Evolutionary conservation across 2,329 filamentous ascomycete genomes (phyloP), one percentile per base, ranked within the genome.

Genomic region (Scorias spongiosa): DNA sequence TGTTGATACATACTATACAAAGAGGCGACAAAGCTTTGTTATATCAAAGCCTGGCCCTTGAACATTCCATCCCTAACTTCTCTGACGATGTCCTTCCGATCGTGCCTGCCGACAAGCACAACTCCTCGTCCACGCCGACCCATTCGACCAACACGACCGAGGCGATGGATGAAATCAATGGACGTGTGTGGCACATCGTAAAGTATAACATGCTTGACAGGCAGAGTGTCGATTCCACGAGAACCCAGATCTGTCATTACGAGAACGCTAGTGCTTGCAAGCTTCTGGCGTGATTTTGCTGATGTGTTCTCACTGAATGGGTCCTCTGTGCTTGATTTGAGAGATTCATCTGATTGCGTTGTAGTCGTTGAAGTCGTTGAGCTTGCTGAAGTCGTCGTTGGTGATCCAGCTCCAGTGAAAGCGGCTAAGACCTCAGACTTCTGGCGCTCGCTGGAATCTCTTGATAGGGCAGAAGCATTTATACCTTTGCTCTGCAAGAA

Each of bases 151-250:
- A 91, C 86, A 45, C 91, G 76, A 12, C 91, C 91, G 4, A 96
- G 76, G 12, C 93, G 81, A 63, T 98, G 93, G 57, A 98, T 95
- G 57, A 98, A 98, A 63, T 98, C 93, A 47, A 98, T 93, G 0
- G 87, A 93, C 0, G 85, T 93, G 59, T 96, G 89, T 4, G 91
- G 91, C n/a, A 98, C 89, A 60, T 98, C 87, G 62, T 94, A 96
- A 20, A 98, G 67, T 44, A 98, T 81, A 42, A 98, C 91, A 52
- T 93, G 85, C 45, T 84, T 76, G 14, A 96, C 89, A 14, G 85
- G 82, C 28, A 95, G 66, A 0, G 91, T 98, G 62, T 98, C 91
- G 54, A 98, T 94, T 49, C 91, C 91, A 52, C 91, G 71, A 5
- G 87, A 94, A 4, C 85, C 86, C 46, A 98, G 67, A 62, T 98